Conservation (phyloP, 805 yeast genomes). For the Lachancea meyersii region DNA sequence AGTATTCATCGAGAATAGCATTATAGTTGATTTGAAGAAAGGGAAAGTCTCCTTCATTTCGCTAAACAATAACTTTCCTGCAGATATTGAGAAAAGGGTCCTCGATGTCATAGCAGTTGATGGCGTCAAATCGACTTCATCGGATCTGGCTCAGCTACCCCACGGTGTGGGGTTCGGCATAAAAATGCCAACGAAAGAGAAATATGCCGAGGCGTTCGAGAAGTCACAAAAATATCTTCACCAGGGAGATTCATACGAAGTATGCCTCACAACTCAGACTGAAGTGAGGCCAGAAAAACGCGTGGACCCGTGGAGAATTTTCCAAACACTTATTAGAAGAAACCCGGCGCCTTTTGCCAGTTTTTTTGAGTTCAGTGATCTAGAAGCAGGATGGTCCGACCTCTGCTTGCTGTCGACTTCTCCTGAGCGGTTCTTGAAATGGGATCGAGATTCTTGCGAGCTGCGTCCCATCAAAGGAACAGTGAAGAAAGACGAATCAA, state of each 20-base stretch:
- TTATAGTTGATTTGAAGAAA: slow-evolving; percentile 47
- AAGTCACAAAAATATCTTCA: slow-evolving; percentile 61
- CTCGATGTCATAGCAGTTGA: neutral
- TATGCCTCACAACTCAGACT: slow-evolving; percentile 80
- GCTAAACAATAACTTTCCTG: slow-evolving; percentile 37
- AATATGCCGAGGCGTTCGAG: slow-evolving; percentile 50
- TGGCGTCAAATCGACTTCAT: neutral
- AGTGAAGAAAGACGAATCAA: slow-evolving; percentile 55
- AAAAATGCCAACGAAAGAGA: slow-evolving; percentile 44
- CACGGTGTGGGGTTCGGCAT: slow-evolving; percentile 26
- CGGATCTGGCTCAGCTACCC: slow-evolving; percentile 32
- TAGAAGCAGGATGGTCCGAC: slow-evolving; percentile 35
- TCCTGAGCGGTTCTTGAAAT: slow-evolving; percentile 86
- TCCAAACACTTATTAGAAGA: slow-evolving; percentile 57
- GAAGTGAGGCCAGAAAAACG: slow-evolving; percentile 45
- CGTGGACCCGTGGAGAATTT: slow-evolving; percentile 69
- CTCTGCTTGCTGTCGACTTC: slow-evolving; percentile 70
- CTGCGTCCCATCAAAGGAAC: slow-evolving; percentile 96
- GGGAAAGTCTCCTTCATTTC: slow-evolving; percentile 48
- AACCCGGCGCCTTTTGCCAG: slow-evolving; percentile 95
- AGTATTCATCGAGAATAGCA: slow-evolving; percentile 59
- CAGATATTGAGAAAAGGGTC: slow-evolving; percentile 9
- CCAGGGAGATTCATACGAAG: slow-evolving; percentile 87
- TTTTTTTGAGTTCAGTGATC: slow-evolving; percentile 52
- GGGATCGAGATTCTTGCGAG: slow-evolving; percentile 64